Evolutionary conservation across 768 basidiomycete species (phyloP), one percentile per base, ranked within the genome.

Genomic region (Boletus subparvulus): DNA sequence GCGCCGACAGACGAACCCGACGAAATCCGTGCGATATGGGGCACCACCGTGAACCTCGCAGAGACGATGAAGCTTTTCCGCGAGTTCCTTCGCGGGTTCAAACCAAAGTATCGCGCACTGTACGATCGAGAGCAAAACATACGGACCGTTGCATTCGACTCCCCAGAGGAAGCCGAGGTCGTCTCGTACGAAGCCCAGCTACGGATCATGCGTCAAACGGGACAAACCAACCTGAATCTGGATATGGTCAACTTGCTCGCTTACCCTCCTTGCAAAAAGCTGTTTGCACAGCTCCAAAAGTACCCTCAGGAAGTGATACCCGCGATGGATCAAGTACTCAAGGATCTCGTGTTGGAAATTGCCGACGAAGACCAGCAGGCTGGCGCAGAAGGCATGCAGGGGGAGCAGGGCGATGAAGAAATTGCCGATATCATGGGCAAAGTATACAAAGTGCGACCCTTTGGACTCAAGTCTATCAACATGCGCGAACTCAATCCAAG

Each of bases 231-330:
- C 69, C 78, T 99, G 58, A 99, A 98, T 69, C 76, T 98, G 49
- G 97, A 98, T 65, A 81, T 91, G 69, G 65, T 80, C 64, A 97
- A 99, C 70, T 75, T 99, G 14, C 78, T 87, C 35, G 86, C 95
- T 3, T 99, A 91, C 71, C 91, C 93, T 0, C 84, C 88, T 12
- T 84, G 84, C 55, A 86, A 83, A 67, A 97, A 94, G 71, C 77
- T 99, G 16, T 84, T 92, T 67, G 76, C 76, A 19, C 94, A 97
- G 68, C 82, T 99, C 5, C 73, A 86, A 58, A 94, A 93, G 66
- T 98, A 97, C 73, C 97, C 97, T 0, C 95, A 98, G 71, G 97
- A 99, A 78, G 87, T 98, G 46, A 82, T 99, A 47, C 96, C 97
- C 2, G 92, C 92, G 24, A 94, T 98, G 90, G 97, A 99, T 78